Percentiles rank a stretch among this genome's conserved stretches.
Conservation (phyloP, 1,139 yeast genomes). For the Meyerozyma smithsonii region DNA sequence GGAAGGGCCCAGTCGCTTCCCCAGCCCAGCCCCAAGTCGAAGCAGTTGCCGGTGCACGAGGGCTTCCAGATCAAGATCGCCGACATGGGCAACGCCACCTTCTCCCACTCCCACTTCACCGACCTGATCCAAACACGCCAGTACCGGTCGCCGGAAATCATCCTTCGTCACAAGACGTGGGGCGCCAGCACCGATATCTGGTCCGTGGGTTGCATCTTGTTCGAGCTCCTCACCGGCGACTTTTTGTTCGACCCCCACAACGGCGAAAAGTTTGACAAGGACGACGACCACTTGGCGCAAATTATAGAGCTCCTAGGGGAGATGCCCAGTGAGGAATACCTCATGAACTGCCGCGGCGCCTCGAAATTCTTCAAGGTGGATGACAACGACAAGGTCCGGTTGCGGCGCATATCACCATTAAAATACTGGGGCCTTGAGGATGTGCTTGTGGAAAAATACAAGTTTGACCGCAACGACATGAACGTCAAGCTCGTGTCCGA, state of each 20-base stretch:
- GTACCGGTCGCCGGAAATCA: slow-evolving; percentile 77
- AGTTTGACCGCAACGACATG: slow-evolving; percentile 29
- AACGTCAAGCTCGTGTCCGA: slow-evolving; percentile 26
- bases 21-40: slow-evolving; percentile 1
- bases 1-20: slow-evolving; percentile 3
- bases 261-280: slow-evolving; percentile 59
- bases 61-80: slow-evolving; percentile 52
- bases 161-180: slow-evolving; percentile 63
- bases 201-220: slow-evolving; percentile 78
- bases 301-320: slow-evolving; percentile 62
- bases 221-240: slow-evolving; percentile 81
- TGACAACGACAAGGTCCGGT: slow-evolving; percentile 38
- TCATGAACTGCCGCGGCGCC: slow-evolving; percentile 48
- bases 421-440: slow-evolving; percentile 66
- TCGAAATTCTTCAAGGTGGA: slow-evolving; percentile 47
- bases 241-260: slow-evolving; percentile 77
- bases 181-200: slow-evolving; percentile 82
- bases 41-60: background rate
- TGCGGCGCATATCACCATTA: slow-evolving; percentile 56
- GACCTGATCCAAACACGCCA: slow-evolving; percentile 85
- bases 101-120: slow-evolving; percentile 67
- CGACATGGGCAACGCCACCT: slow-evolving; percentile 84
- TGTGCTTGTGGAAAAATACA: slow-evolving; percentile 71
- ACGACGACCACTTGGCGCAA: slow-evolving; percentile 86
- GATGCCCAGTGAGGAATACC: slow-evolving; percentile 46